Evolutionary conservation across 306 rosid genomes (phyloP), one percentile per base, ranked within the genome.

Genomic region (Heteromeles arbutifolia): DNA sequence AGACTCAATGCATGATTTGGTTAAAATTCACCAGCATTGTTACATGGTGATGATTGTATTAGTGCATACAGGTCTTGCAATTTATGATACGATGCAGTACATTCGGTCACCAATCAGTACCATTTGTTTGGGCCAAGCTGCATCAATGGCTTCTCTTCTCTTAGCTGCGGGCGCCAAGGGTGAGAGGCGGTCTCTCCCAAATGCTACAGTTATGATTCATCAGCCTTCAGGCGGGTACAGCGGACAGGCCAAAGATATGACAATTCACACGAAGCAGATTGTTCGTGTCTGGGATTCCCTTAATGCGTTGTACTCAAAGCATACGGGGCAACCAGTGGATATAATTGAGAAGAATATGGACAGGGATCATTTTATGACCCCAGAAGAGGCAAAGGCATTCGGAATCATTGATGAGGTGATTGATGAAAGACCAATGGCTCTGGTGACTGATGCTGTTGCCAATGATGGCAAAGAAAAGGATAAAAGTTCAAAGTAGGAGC

Each of bases 81-180:
- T 95, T 66, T 95, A 95, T 83, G 99, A 95, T 69, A 95, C 99
- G 0, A 95, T 95, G 99, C 99, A 88, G 88, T 95, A 95, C 84
- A 92, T 95, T 37, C 86, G 86, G 39, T 95, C 99, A 43, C 97
- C 99, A 1, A 85, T 95, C 79, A 90, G 81, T 67, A 92, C 99
- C 12, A 86, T 87, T 53, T 95, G 99, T 80, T 78, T 92, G 86
- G 99, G 97, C 34, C 99, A 95, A 87, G 98, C 97, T 81, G 99
- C 98, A 6, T 95, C 99, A 28, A 92, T 95, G 99, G 97, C 84
- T 76, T 95, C 99, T 74, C 97, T 95, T 64, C 91, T 95, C 62
- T 81, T 95, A 84, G 88, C 97, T 59, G 97, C 99, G 5, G 99
- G 99, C 75, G 79, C 97, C 57, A 90, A 89, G 87, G 99, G 99